Percentiles rank a stretch among this genome's conserved stretches.
Evolutionary conservation across 352 stramenopile species (phyloP).

Genomic region (Pseudoperonospora humuli): DNA sequence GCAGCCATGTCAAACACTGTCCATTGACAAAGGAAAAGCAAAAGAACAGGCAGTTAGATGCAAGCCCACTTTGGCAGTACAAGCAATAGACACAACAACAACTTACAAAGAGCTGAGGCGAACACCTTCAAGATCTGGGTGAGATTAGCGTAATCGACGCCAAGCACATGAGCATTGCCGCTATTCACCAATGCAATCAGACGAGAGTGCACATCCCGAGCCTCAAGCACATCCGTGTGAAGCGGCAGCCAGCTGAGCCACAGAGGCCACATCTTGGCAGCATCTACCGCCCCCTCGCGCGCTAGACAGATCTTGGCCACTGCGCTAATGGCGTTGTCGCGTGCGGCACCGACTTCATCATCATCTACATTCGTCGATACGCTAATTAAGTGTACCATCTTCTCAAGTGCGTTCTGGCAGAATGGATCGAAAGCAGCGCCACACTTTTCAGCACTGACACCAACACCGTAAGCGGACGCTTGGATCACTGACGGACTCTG

Average conservation of each 20-base stretch:
- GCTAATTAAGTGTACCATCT: constrained; percentile 60
- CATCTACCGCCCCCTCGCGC: constrained; percentile 50
- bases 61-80: neutral
- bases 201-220: constrained; percentile 63
- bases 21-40: constrained; percentile 6
- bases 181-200: constrained; percentile 55
- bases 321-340: constrained; percentile 76
- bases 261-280: constrained; percentile 50
- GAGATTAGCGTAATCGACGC: constrained; percentile 57
- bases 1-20: constrained; percentile 59
- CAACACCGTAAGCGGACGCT: constrained; percentile 75
- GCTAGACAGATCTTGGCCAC: constrained; percentile 72
- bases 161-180: constrained; percentile 58
- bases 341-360: constrained; percentile 53
- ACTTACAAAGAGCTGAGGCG: constrained; percentile 63
- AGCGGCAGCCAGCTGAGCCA: constrained; percentile 82
- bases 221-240: constrained; percentile 70
- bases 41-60: constrained; percentile 16
- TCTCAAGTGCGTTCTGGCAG: constrained; percentile 54
- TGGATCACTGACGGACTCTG: constrained; percentile 57
- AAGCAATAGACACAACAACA: constrained; percentile 1
- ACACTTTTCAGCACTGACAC: constrained; percentile 76
- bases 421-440: constrained; percentile 65
- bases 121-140: constrained; percentile 67
- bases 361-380: constrained; percentile 43